Evolutionary conservation across 345 rosid genomes (phyloP).

Genomic region (Reutealis trisperma): DNA sequence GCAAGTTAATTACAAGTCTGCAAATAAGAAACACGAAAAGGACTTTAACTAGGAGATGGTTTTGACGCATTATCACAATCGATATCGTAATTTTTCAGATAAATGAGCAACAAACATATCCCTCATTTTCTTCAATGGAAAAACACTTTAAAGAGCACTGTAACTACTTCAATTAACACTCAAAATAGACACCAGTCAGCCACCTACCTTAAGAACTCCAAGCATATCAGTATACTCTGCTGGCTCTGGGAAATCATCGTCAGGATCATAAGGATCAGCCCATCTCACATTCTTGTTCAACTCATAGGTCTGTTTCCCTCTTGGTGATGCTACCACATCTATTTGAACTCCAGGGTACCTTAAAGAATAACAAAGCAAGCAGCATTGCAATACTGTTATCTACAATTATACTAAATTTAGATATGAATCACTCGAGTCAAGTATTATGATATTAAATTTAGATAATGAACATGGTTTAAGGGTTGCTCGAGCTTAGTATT

Average conservation of each 20-base stretch:
- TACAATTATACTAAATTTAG: too few relatives aligned
- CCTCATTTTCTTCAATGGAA: not conserved
- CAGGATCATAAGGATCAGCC: constrained; percentile 85
- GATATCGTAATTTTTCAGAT: too few relatives aligned
- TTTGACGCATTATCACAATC: not conserved
- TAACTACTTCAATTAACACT: not conserved
- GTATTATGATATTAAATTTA: too few relatives aligned
- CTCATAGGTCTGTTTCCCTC: constrained; percentile 93
- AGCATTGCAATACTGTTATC: not conserved
- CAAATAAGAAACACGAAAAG: not conserved
- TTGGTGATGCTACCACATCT: constrained; percentile 65
- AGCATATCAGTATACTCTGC: constrained; percentile 80
- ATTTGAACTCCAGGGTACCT: constrained; percentile 92
- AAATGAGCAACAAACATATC: too few relatives aligned
- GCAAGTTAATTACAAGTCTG: constrained; percentile 5
- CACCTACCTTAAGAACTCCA: constrained; percentile 75
- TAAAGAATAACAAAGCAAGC: not conserved
- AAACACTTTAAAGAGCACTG: not conserved
- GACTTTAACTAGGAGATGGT: not conserved
- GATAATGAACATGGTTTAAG: too few relatives aligned
- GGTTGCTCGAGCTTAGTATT: too few relatives aligned
- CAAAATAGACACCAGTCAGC: not conserved
- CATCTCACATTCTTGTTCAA: constrained; percentile 94
- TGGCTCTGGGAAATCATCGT: constrained; percentile 85
- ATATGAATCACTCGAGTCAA: too few relatives aligned